Base-by-base conservation (phyloP, 306 rosid genomes). In the Amphicarpaea edgeworthii region DNA sequence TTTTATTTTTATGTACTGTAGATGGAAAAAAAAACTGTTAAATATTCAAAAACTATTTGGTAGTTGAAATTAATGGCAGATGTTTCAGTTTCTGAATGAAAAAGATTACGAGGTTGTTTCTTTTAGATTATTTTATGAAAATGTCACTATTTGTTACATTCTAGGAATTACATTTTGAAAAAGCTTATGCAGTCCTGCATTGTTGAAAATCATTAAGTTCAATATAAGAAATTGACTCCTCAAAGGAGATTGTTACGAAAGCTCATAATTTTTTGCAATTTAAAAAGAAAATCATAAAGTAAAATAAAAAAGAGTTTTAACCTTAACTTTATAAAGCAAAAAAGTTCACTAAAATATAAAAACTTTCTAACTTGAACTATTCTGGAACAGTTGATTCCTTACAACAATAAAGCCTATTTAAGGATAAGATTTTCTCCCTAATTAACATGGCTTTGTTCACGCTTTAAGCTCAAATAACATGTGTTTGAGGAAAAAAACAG, bases 381-480 rank as follows among this genome's bases (percentile, higher is more conserved):
- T 62, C 5, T 37, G 68, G 8, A 62, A 62, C 46, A 34, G 47
- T 17, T 37, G 9, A 34, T 62, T 34, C 47, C 30, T 62, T 16
- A 62, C 47, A 62, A 62, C 47, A 62, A 32, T 62, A 64, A 64
- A 38, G 15, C 34, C 64, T 12, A 7, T 12, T 70, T 8, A 37
- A 51, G 49, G 24, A 51, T 19, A 51, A 34, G 47, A 20, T 51
- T 51, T 12, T 15, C 47, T 51, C 20, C 37, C 43, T 53, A 28
- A 28, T 12, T 8, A 62, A 19, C 30, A 6, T 38, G 24, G 9
- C 26, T 38, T 9, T 38, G 14, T 71, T 54, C 51, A 53, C 6
- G 1, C 45, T 30, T 20, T 23, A 70, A 50, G 49, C 5, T 12
- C 50, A 32, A 12, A 40, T 9, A 72, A 14, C 53, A 55, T 72